A percentile compares a stretch with the other conserved stretches of the same genome.
Conservation (phyloP, 306 rosid species). For the Prunus salicina region DNA sequence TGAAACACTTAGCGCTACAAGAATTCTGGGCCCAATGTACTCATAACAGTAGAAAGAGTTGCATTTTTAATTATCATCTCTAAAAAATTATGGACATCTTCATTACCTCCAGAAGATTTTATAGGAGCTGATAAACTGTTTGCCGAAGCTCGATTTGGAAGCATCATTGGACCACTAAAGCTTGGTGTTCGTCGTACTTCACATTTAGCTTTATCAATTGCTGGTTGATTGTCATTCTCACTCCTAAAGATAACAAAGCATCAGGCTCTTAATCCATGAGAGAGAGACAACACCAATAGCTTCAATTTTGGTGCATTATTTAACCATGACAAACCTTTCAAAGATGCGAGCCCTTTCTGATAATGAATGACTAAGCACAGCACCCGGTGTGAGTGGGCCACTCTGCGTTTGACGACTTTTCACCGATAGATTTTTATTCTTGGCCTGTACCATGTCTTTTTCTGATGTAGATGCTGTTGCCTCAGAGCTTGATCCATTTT, state of each 20-base stretch:
- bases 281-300: background rate
- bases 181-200: constrained; percentile 77
- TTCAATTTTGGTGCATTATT: background rate
- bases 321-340: constrained; percentile 48
- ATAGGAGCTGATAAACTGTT: constrained; percentile 99
- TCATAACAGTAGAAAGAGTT: constrained; percentile 17
- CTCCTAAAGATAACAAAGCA: constrained; percentile 44
- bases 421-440: constrained; percentile 43
- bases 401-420: constrained; percentile 74
- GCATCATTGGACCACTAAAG: constrained; percentile 98
- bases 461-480: constrained; percentile 43
- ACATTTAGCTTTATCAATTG: constrained; percentile 48
- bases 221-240: constrained; percentile 58
- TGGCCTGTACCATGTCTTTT: constrained; percentile 45
- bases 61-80: constrained; percentile 1
- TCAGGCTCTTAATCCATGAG: constrained; percentile 4
- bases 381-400: constrained; percentile 79
- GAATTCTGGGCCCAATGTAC: constrained; percentile 5
- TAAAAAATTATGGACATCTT: constrained; percentile 17
- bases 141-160: constrained; percentile 98
- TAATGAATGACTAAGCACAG: constrained; percentile 62
- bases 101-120: constrained; percentile 93
- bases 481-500: constrained; percentile 45
- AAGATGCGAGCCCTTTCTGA: constrained; percentile 56
- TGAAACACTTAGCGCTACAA: constrained; percentile 23